Percentiles rank a stretch among this genome's conserved stretches.
Evolutionary conservation across 2,329 filamentous ascomycete genomes (phyloP).

Genomic region (Aspergillus melleus): DNA sequence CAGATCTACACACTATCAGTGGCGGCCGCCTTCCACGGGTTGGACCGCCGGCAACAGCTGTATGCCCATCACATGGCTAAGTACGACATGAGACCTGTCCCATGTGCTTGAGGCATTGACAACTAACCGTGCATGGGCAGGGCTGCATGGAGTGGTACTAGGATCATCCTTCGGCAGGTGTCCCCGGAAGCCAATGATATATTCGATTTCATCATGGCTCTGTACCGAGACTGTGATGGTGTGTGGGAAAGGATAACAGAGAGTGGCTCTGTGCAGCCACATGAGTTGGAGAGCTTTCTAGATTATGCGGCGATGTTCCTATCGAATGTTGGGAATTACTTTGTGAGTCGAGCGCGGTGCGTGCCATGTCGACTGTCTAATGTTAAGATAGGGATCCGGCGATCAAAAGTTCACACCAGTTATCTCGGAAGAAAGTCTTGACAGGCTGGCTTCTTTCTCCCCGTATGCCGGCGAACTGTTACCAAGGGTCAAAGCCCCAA

Average conservation of each 20-base stretch:
- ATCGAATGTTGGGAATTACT: constrained; percentile 56
- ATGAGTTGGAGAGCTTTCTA: constrained; percentile 42
- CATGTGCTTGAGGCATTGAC: neutral
- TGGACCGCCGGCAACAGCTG: constrained; percentile 17
- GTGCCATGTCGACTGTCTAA: constrained; percentile 18
- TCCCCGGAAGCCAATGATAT: constrained; percentile 54
- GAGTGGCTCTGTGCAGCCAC: constrained; percentile 38
- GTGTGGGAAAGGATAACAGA: constrained; percentile 46
- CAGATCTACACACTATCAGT: constrained; percentile 17
- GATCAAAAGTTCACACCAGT: constrained; percentile 29
- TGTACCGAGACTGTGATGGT: constrained; percentile 50
- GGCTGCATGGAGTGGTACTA: constrained; percentile 39
- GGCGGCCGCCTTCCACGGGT: constrained; percentile 13
- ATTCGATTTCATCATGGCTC: constrained; percentile 55
- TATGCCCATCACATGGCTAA: constrained; percentile 25
- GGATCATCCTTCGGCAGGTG: constrained; percentile 55
- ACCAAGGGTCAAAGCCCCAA: constrained; percentile 8
- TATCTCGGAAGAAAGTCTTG: constrained; percentile 15
- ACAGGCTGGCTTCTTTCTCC: constrained; percentile 6
- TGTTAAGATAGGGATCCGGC: constrained; percentile 23
- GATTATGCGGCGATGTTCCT: constrained; percentile 51
- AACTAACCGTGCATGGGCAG: constrained; percentile 11
- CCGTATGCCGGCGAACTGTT: neutral
- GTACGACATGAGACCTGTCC: constrained; percentile 3
- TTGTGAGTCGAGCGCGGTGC: constrained; percentile 14